These are phyloP conservation scores for Xylariaceae sp. DNA, from an alignment of 2,329 filamentous ascomycete species.

Conservation along the genomic window DNA sequence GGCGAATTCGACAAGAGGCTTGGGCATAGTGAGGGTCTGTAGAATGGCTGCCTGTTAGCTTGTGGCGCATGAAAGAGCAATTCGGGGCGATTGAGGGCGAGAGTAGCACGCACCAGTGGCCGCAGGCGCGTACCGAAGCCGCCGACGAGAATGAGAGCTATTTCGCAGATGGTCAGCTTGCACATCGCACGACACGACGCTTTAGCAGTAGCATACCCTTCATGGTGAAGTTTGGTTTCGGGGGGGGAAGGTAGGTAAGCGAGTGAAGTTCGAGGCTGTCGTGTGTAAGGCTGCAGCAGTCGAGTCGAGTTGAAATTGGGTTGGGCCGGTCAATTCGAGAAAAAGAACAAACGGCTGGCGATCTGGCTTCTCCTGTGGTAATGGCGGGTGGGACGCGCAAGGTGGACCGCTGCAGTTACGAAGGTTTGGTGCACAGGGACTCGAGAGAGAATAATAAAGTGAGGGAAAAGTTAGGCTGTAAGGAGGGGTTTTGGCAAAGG, in stretches of 20 bases:
- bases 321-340: not conserved
- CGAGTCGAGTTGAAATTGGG: not conserved
- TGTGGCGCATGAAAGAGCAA: too few relatives aligned
- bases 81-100: not conserved
- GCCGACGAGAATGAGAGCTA: constrained; percentile 97
- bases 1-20: constrained; percentile 95
- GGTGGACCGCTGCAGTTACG: not conserved
- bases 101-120: constrained; percentile 68
- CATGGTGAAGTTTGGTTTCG: constrained; percentile 27
- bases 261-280: too few relatives aligned
- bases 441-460: too few relatives aligned
- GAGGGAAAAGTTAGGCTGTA: too few relatives aligned
- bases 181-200: too few relatives aligned
- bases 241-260: too few relatives aligned
- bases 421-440: too few relatives aligned
- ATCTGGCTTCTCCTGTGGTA: constrained; percentile 1
- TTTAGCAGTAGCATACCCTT: constrained; percentile 33
- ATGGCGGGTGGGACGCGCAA: not conserved
- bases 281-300: too few relatives aligned
- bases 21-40: constrained; percentile 92
- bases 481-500: too few relatives aligned
- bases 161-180: constrained; percentile 3
- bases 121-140: constrained; percentile 97
- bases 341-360: not conserved
- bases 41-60: constrained; percentile 6